Evolutionary conservation across 108 stramenopile species (phyloP), one percentile per base, ranked within the genome.

Genomic region (Discostella stelligeroides): DNA sequence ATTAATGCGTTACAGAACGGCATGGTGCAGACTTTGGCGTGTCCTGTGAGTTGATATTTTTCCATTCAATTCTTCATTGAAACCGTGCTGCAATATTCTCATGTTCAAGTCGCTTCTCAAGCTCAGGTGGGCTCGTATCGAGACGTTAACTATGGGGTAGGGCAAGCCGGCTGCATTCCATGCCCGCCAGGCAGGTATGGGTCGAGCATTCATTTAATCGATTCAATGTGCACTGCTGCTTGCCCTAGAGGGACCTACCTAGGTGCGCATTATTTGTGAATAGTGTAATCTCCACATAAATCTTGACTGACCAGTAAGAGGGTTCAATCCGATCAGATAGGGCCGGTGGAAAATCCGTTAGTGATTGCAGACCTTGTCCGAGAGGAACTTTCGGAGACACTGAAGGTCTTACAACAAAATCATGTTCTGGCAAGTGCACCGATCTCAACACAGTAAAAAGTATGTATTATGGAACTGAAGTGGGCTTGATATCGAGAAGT

Each of bases 171-270:
- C 20, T 79, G 77, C 59, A 60, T 68, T 10, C 47, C 46, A 0
- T 79, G 77, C 34, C 77, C 77, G 15, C 47, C 43, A 15, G 77
- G 77, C 10, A 37, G 61, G n/a, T 79, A 66, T 41, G 77, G 77
- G 8, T 43, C 47, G 17, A 72, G 45, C 24, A 72, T 37, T 34
- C 59, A 79, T 17, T 58, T 79, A 39, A 42, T 7, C 14, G 43
- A 20, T 38, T 20, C 64, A 8, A 4, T 47, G 7, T 72, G 64
- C 21, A 58, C 70, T 17, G 50, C 53, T 14, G 38, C 51, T n/a
- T 79, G 77, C 37, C 77, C 77, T 0, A 54, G 30, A 41, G 77
- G 77, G 12, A 54, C 57, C 14, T 66, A 53, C 38, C 18, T 51
- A 48, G 65, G 65, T 66, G n/a, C 23, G 65, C 28, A 48, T 27